phyloP scores from a whole-genome alignment of 192 early-diverging fungal genomes.

The Helicostylum pulchrum region DNA sequence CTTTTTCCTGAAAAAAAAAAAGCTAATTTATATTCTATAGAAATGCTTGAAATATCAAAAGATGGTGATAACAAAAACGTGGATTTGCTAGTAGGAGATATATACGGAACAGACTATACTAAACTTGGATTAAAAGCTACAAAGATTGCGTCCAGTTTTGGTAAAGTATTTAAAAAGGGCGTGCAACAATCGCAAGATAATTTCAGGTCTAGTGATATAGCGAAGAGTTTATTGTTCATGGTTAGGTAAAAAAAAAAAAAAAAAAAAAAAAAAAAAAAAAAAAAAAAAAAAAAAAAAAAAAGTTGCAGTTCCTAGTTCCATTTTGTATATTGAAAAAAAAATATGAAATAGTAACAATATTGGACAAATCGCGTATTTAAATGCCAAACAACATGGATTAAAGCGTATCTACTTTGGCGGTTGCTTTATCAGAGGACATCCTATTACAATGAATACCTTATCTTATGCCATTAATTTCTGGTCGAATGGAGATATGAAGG shows the following conservation, averaged over 20 bases:
- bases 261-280: neutral
- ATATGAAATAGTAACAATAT: slow-evolving; percentile 84
- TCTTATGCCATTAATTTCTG: slow-evolving; percentile 97
- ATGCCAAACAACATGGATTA: slow-evolving; percentile 89
- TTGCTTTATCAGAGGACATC: slow-evolving; percentile 96
- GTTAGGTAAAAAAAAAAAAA: slow-evolving; percentile 54
- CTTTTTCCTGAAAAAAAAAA: neutral
- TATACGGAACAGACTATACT: slow-evolving; percentile 87
- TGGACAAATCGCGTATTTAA: slow-evolving; percentile 97
- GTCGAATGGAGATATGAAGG: slow-evolving; percentile 93
- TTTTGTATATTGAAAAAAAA: neutral
- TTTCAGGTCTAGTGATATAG: slow-evolving; percentile 79
- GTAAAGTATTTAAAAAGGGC: slow-evolving; percentile 89
- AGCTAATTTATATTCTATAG: slow-evolving; percentile 19
- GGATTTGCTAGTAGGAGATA: slow-evolving; percentile 90
- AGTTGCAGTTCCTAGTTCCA: neutral
- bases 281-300: slow-evolving; percentile 1
- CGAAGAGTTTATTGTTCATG: slow-evolving; percentile 89
- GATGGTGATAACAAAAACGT: slow-evolving; percentile 90
- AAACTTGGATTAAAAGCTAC: slow-evolving; percentile 92
- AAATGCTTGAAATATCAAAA: slow-evolving; percentile 84
- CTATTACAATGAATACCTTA: slow-evolving; percentile 95
- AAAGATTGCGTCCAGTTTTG: slow-evolving; percentile 94
- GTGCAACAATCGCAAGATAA: slow-evolving; percentile 55
- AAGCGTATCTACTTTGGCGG: slow-evolving; percentile 94